Evolutionary conservation across 2,329 filamentous ascomycete species (phyloP), one percentile per base, ranked within the genome.

Genomic region (Epichloe sibirici): DNA sequence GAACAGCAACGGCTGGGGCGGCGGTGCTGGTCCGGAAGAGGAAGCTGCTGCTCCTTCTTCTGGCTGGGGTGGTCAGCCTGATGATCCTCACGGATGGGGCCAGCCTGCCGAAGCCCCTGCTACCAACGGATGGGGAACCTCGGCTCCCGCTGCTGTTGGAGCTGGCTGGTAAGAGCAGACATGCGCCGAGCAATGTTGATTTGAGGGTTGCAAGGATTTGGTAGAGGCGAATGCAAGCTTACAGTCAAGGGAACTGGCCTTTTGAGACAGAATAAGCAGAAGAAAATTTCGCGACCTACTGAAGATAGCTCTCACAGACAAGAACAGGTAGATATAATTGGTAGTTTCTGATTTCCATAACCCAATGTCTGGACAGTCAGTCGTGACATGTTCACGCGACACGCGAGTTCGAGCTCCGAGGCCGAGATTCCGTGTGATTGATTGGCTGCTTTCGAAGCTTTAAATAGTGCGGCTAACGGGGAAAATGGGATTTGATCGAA

Each of bases 1-100:
- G 12, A 59, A 23, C 45, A 57, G 53, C 31, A 56, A 54, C 28
- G 52, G 40, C 12, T 49, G 55, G 45, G 48, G 52, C 3, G 48
- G 52, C 3, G 39, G 45, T 12, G 45, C 8, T 15, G 12, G 15
- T 17, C 31, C 28, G 28, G 23, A 43, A 28, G 44, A 39, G 23
- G 21, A 54, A 11, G 35, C 15, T 25, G 38, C 34, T 35, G 51
- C 52, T 23, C 47, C 53, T 48, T 38, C 49, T 50, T 52, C 61
- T 57, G 52, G 54, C 43, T 45, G 46, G 37, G 53, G 52, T 3
- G 53, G 52, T 3, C 48, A 51, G 37, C 5, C 48, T 34, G 9
- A 37, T 6, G 3, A 31, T 28, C 25, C n/a, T 8, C 9, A 50
- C 17, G 43, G 47, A 25, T 49, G 51, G 51, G 35, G 51, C 12